These are phyloP conservation scores for Colletotrichum sansevieriae DNA, from an alignment of 2,329 filamentous ascomycete genomes.

Conservation along the genomic window DNA sequence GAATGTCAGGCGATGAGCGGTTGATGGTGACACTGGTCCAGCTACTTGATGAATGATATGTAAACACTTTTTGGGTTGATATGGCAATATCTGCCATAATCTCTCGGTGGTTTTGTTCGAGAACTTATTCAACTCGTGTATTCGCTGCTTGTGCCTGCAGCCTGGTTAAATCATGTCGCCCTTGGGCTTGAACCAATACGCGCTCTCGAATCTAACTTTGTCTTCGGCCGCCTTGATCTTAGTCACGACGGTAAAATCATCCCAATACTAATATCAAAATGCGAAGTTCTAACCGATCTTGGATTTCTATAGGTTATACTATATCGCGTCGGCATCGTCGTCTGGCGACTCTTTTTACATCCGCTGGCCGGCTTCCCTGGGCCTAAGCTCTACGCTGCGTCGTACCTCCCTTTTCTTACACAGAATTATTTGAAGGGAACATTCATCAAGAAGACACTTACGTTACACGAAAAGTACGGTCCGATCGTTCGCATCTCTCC, in stretches of 20 bases:
- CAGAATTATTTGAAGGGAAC: not conserved
- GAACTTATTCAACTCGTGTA: no score
- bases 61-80: no score
- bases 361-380: conserved; percentile 12
- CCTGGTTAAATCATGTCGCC: not conserved
- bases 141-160: no score
- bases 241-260: not conserved
- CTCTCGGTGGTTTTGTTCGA: no score
- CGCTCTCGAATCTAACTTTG: not conserved
- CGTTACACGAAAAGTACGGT: conserved; percentile 12
- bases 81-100: no score
- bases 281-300: not conserved
- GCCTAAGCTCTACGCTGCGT: conserved; percentile 5
- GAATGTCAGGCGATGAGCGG: no score
- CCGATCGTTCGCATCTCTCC: conserved; percentile 9
- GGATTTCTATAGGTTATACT: not conserved
- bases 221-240: not conserved
- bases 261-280: not conserved
- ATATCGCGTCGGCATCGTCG: not conserved
- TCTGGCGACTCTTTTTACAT: conserved; percentile 2
- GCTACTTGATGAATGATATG: no score
- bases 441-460: not conserved
- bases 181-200: not conserved
- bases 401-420: not conserved
- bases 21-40: no score